Base-by-base conservation (phyloP, 805 yeast species). In the Zygosaccharomyces kombuchaensis region DNA sequence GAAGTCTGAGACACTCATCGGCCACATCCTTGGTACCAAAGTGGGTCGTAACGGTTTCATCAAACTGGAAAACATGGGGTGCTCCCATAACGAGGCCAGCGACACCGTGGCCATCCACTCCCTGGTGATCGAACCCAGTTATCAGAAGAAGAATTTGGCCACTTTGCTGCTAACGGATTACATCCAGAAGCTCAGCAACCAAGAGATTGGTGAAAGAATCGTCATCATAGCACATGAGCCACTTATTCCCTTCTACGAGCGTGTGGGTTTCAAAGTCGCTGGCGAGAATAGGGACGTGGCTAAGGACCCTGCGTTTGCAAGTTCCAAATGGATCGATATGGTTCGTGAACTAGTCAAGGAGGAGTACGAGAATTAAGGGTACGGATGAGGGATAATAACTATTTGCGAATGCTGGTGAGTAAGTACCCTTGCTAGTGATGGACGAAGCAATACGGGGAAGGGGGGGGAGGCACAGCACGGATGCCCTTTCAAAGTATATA, bases 161-260 rank as follows among this genome's bases (percentile, higher is more conserved):
- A 79, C 95, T 10, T 71, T 89, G 47, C 69, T 91, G 59, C 67
- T 91, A 58, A 88, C 85, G 55, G 99, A 91, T 67, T 93, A 87
- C 68, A 77, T 90, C 50, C 97, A 93, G 66, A 87, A 91, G 61
- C 71, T 91, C 65, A 79, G 87, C 40, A 88, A 88, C 63, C 95
- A 89, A 63, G 87, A 82, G 55, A 81, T 88, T 50, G 96, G 93
- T 37, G 86, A 81, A 56, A 76, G 80, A 57, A 81, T 91, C 41
- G 77, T 81, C 6, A 72, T 91, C 26, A 75, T 91, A 48, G 86
- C 89, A 25, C 88, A 86, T 58, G 76, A 79, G 39, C 70, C 74
- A 19, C 72, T 88, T 58, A 68, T 82, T 14, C 82, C 84, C 16
- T 90, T 90, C 65, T 91, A 91, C 69, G 82, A 80, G 57, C 78